Evolutionary conservation across 495 filamentous ascomycete species (phyloP), one percentile per base, ranked within the genome.

Genomic region (Lophium mytilinum): DNA sequence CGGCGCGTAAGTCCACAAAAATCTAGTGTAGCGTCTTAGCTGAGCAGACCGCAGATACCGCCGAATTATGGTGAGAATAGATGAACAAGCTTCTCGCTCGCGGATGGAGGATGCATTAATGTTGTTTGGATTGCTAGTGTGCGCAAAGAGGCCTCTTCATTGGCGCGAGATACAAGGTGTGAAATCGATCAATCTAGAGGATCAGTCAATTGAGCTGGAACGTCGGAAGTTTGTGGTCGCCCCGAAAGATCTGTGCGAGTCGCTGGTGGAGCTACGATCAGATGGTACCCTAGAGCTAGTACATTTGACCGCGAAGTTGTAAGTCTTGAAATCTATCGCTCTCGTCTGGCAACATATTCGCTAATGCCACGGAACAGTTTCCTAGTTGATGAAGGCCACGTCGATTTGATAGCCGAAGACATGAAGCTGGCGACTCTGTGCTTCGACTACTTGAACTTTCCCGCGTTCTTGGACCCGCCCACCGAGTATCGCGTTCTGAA

Each of bases 121-220:
- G 49, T 60, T 79, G 11, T 68, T 80, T 34, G 69, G 69, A 17
- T 76, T 74, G 71, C 59, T 79, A 0, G 59, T 71, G 8, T 73
- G 71, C 24, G 69, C 74, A 3, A 73, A 66, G 53, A 55, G 75
- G 10, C 72, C 75, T 1, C 60, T 80, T n/a, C 73, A 73, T 46
- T 75, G 71, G 72, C 63, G 70, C 37, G 77, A 80, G 51, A 68
- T 80, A 6, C 71, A 75, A 59, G 70, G 71, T 7, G 72, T 71
- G 12, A 37, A 45, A 19, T 37, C 56, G 8, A 66, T 76, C 9
- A 60, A 69, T 15, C 19, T 55, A 0, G 57, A 66, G 5, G 17
- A 58, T 1, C 15, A 59, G 17, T 43, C 24, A 1, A 40, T 73
- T 21, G 50, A 73, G 18, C 66, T 61, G 47, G 57, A 71, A 24